Conservation (phyloP, 192 early-diverging fungal species). For the Entomortierella chlamydospora region DNA sequence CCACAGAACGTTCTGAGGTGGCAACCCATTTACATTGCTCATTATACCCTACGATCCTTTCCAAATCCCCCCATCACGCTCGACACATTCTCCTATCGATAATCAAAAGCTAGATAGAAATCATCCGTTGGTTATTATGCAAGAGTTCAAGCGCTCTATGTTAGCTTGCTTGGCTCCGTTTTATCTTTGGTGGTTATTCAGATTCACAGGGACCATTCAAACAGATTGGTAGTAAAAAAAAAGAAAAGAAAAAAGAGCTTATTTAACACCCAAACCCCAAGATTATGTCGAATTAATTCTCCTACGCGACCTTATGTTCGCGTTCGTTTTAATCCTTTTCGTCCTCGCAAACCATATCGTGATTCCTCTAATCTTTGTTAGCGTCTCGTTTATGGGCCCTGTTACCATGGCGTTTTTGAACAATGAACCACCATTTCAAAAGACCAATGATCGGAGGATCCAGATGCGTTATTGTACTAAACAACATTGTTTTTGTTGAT, state of each 20-base stretch:
- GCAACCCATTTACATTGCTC: slow-evolving; percentile 2
- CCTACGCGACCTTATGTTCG: too few relatives aligned
- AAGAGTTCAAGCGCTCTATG: slow-evolving; percentile 61
- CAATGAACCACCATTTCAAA: slow-evolving; percentile 58
- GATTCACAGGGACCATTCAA: slow-evolving; percentile 19
- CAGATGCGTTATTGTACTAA: slow-evolving; percentile 3
- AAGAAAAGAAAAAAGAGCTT: too few relatives aligned
- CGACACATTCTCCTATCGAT: slow-evolving; percentile 2
- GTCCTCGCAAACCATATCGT: slow-evolving; percentile 34
- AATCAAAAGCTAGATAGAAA: slow-evolving; percentile 50
- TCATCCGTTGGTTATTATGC: slow-evolving; percentile 66
- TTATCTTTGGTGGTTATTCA: slow-evolving; percentile 49
- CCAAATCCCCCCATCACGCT: neutral
- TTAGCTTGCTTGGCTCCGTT: slow-evolving; percentile 51
- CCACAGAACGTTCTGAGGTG: slow-evolving; percentile 4
- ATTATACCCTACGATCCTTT: slow-evolving; percentile 4
- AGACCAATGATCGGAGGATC: slow-evolving; percentile 30
- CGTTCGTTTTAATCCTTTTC: slow-evolving; percentile 10
- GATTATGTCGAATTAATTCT: too few relatives aligned
- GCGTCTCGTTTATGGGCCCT: slow-evolving; percentile 70
- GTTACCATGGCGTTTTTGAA: slow-evolving; percentile 58
- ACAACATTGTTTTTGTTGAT: too few relatives aligned
- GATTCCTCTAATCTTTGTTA: slow-evolving; percentile 59
- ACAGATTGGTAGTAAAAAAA: slow-evolving; percentile 22
- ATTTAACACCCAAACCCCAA: too few relatives aligned